A percentile compares a stretch with the other conserved stretches of the same genome.
These are phyloP conservation scores for Panicum virgatum DNA, from an alignment of 202 grass and related monocot species.

Conservation along the genomic window DNA sequence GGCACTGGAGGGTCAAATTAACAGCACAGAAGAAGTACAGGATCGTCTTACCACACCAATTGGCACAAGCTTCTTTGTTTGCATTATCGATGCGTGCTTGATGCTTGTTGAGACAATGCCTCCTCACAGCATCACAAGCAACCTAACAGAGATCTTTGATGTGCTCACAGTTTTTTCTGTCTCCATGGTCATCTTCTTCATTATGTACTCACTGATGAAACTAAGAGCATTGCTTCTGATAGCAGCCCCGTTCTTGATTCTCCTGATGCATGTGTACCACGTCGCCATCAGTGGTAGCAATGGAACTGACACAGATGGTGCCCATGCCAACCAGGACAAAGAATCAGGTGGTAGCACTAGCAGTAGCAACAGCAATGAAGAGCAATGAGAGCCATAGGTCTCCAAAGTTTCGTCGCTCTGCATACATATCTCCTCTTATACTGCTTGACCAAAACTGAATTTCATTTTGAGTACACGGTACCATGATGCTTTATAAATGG, in stretches of 20 bases:
- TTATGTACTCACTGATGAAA: neutral
- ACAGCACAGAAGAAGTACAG: too few relatives aligned
- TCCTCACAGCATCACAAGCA: neutral
- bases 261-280: neutral
- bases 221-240: neutral
- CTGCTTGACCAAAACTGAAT: too few relatives aligned
- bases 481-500: too few relatives aligned
- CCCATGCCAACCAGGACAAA: rapidly evolving
- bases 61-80: neutral
- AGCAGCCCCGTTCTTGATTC: neutral
- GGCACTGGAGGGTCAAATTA: constrained; percentile 12
- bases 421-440: too few relatives aligned
- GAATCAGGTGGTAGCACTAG: too few relatives aligned
- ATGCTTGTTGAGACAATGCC: neutral
- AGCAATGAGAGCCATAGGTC: too few relatives aligned
- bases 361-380: rapidly evolving
- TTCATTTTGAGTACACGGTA: too few relatives aligned
- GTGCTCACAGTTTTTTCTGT: neutral
- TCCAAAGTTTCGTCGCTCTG: too few relatives aligned
- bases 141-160: neutral
- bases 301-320: too few relatives aligned
- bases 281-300: too few relatives aligned
- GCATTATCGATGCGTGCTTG: neutral
- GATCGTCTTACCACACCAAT: neutral
- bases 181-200: neutral